These are phyloP conservation scores for Hylodesmum podocarpum DNA, from an alignment of 306 rosid species.

Conservation along the genomic window DNA sequence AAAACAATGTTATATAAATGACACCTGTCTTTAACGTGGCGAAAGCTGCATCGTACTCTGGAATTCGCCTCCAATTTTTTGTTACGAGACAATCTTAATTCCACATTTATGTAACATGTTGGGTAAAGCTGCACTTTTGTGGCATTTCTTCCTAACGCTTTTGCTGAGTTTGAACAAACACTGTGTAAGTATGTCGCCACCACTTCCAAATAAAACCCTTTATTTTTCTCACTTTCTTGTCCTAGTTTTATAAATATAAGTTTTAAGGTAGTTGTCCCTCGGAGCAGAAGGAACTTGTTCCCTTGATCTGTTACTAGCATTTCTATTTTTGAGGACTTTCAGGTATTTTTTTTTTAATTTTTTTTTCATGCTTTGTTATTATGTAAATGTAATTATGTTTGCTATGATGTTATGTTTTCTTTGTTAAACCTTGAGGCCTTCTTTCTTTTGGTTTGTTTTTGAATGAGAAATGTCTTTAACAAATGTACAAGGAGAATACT, in stretches of 20 bases:
- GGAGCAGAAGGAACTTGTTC: neutral
- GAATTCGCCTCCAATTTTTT: neutral
- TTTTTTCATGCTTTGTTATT: neutral
- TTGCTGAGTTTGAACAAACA: neutral
- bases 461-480: neutral
- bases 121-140: neutral
- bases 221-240: neutral
- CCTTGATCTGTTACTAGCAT: neutral
- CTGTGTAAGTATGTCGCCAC: neutral
- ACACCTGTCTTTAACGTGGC: conserved; percentile 60
- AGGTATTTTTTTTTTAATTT: neutral
- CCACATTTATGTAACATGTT: neutral
- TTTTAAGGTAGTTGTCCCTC: neutral
- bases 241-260: neutral
- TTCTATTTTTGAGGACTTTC: conserved; percentile 9
- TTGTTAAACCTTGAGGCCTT: neutral
- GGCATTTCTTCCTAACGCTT: neutral
- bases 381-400: neutral
- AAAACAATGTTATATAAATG: neutral
- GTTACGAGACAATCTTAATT: neutral
- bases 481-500: neutral
- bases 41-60: neutral
- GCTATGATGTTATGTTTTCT: neutral
- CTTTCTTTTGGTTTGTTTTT: neutral
- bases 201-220: neutral